Conservation (phyloP, 2,329 filamentous ascomycete species). For the Didymellaceae sp. region DNA sequence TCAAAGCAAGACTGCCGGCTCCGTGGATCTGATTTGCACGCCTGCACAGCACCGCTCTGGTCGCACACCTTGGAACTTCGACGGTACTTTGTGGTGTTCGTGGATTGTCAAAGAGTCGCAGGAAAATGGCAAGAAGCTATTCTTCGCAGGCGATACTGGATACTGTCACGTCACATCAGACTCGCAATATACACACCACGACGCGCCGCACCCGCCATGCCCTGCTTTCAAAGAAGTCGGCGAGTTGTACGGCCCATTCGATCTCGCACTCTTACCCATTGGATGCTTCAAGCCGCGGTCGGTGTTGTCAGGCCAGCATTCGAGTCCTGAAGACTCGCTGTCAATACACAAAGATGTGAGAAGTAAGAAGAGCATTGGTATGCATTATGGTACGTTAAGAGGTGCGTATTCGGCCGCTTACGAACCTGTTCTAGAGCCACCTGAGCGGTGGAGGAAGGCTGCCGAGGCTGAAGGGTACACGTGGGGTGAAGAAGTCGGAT, state of each 20-base stretch:
- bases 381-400: constrained; percentile 60
- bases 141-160: constrained; percentile 59
- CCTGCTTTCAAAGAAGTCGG: constrained; percentile 58
- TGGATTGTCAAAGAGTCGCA: constrained; percentile 50
- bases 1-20: constrained; percentile 42
- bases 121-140: constrained; percentile 46
- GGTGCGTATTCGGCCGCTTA: constrained; percentile 54
- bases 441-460: constrained; percentile 53
- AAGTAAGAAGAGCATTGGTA: constrained; percentile 57
- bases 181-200: constrained; percentile 37
- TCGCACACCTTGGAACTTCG: constrained; percentile 49
- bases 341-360: constrained; percentile 56
- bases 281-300: constrained; percentile 56
- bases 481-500: constrained; percentile 47
- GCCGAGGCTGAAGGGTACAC: constrained; percentile 52
- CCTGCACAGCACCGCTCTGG: constrained; percentile 58
- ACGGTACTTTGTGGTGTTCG: constrained; percentile 57
- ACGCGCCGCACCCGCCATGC: constrained; percentile 51
- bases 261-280: constrained; percentile 58
- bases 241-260: constrained; percentile 55
- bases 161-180: constrained; percentile 51
- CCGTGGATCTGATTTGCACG: constrained; percentile 53
- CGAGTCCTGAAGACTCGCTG: constrained; percentile 56
- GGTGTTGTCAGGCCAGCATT: constrained; percentile 55
- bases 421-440: constrained; percentile 58